Percentiles rank a stretch among this genome's conserved stretches.
phyloP scores from a whole-genome alignment of 2,329 filamentous ascomycete species.

The Clarireedia paspali region DNA sequence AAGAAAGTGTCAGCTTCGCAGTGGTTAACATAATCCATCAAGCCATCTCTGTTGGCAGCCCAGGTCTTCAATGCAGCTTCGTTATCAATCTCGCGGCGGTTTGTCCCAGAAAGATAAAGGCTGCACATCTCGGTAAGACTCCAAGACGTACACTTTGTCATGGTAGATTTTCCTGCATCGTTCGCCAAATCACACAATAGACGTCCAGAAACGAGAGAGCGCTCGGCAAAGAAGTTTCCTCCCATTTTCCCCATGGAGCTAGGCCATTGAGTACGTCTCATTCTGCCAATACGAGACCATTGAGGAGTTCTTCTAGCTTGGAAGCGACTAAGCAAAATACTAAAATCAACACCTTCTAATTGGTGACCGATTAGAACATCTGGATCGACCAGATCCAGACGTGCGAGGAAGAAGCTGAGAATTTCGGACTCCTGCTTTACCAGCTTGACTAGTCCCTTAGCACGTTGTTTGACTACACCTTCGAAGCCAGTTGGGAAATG shows the following conservation, averaged over 20 bases:
- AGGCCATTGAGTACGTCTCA: conserved; percentile 82
- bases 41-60: conserved; percentile 73
- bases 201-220: conserved; percentile 80
- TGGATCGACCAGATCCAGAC: conserved; percentile 81
- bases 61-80: conserved; percentile 81
- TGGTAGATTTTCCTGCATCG: conserved; percentile 92
- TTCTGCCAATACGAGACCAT: conserved; percentile 86
- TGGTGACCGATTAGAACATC: conserved; percentile 93
- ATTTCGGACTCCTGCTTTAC: conserved; percentile 81
- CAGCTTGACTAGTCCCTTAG: conserved; percentile 69
- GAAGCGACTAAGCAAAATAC: conserved; percentile 77
- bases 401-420: conserved; percentile 79
- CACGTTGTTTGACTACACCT: conserved; percentile 58
- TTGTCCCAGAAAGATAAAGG: conserved; percentile 63
- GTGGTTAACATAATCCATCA: conserved; percentile 90
- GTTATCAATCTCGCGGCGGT: conserved; percentile 77
- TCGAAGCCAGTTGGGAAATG: conserved; percentile 86
- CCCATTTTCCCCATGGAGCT: conserved; percentile 77
- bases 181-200: conserved; percentile 91
- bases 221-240: conserved; percentile 87
- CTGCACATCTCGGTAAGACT: conserved; percentile 96
- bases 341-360: conserved; percentile 95
- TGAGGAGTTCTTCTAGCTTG: conserved; percentile 86
- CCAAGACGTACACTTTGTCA: conserved; percentile 97
- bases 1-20: conserved; percentile 95